These are phyloP conservation scores for Cystofilobasidium bisporidii DNA, from an alignment of 768 basidiomycete species.

Conservation along the genomic window DNA sequence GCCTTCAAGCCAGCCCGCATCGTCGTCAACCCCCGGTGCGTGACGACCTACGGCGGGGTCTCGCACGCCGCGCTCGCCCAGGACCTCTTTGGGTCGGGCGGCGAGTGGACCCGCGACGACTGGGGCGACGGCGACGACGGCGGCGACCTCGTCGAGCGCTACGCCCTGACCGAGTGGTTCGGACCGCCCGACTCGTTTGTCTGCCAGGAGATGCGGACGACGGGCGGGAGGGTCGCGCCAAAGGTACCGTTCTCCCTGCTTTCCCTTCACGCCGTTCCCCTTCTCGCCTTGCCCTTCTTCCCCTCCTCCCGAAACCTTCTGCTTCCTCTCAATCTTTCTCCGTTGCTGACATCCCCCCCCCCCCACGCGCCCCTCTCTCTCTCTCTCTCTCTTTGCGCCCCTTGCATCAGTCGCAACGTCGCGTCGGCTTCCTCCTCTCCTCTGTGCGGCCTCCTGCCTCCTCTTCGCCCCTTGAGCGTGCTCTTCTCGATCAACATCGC, in stretches of 20 bases:
- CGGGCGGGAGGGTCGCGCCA: conserved; percentile 42
- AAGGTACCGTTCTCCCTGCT: conserved; percentile 26
- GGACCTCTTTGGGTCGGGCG: conserved; percentile 69
- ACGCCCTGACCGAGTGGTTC: conserved; percentile 88
- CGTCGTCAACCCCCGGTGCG: conserved; percentile 88
- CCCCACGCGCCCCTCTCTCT: too few relatives aligned
- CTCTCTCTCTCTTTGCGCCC: too few relatives aligned
- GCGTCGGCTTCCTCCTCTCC: conserved; percentile 41
- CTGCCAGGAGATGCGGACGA: conserved; percentile 68
- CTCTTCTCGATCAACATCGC: not conserved
- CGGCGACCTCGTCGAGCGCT: conserved; percentile 46
- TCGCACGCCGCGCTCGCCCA: conserved; percentile 91
- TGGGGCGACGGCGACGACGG: conserved; percentile 39
- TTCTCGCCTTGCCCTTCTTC: too few relatives aligned
- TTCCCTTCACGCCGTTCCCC: too few relatives aligned
- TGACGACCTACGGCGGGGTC: conserved; percentile 96
- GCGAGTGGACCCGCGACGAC: conserved; percentile 51
- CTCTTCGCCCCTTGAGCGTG: not conserved
- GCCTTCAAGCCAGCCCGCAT: conserved; percentile 82
- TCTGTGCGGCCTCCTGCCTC: conserved; percentile 30
- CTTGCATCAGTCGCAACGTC: conserved; percentile 32
- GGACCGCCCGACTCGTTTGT: conserved; percentile 86
- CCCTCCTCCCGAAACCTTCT: too few relatives aligned
- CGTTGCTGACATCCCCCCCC: too few relatives aligned
- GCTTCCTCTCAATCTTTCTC: too few relatives aligned